Base-by-base conservation (phyloP, 495 filamentous ascomycete genomes). In the Xylaria palmicola region DNA sequence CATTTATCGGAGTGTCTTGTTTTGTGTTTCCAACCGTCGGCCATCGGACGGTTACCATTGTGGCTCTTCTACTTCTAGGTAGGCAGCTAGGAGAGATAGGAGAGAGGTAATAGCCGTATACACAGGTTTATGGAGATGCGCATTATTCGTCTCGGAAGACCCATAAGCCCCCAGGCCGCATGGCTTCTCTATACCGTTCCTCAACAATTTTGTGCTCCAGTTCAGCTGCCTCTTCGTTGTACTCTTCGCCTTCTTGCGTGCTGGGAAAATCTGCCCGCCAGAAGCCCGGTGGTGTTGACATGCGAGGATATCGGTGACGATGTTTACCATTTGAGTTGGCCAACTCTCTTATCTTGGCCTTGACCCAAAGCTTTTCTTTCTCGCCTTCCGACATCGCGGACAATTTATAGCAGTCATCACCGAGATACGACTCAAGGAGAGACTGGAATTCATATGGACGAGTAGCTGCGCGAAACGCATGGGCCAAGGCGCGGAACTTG, bases 241-340 rank as follows among this genome's bases (percentile, higher is more conserved):
- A 84, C 57, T 77, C 69, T 66, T 80, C 77, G 12, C 85, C 68
- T 71, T 96, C 90, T 70, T 96, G 93, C 6, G 93, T 97, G 41
- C 72, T 82, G 10, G 93, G 93, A 74, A 97, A 92, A 59, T 93
- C 93, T 26, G 86, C 81, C 62, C 91, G 81, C 94, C 94, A 98
- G 67, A 89, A 97, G 1, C 92, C 92, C 15, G 90, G 90, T 3
- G 94, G 93, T 12, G 88, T 89, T 32, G 73, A 76, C 24, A 80
- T 74, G 27, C 92, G 82, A 59, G 85, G 83, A 69, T 88, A 92
- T 30, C 84, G 81, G 62, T 95, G 85, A 39, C 88, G 79, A 75
- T 97, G 94, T 69, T 77, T 89, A 6, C 93, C 91, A 72, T 81
- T 83, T 53, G 79, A 79, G 60, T 94, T 84, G 6, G 92, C 86